A percentile compares a stretch with the other conserved stretches of the same genome.
Conservation (phyloP, 2,329 filamentous ascomycete genomes). For the Talaromyces islandicus region DNA sequence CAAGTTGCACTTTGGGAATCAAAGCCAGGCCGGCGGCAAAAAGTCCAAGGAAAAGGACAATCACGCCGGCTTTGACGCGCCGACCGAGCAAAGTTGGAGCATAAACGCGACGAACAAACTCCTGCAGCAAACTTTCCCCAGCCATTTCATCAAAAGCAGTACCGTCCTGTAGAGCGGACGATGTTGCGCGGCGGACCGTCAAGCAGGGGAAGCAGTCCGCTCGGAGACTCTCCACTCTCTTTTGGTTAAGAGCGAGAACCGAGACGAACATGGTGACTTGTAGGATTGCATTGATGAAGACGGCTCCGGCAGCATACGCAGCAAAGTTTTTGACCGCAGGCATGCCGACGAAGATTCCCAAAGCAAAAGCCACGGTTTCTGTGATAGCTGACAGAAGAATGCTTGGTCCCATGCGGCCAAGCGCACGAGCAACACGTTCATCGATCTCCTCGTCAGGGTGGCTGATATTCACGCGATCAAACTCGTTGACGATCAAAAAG, state of each 20-base stretch:
- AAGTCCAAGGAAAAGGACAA: slow-evolving; percentile 78
- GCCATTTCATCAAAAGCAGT: slow-evolving; percentile 64
- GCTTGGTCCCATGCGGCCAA: slow-evolving; percentile 95
- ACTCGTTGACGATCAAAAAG: slow-evolving; percentile 96
- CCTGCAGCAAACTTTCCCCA: slow-evolving; percentile 76
- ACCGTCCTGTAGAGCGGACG: slow-evolving; percentile 57
- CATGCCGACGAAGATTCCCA: slow-evolving; percentile 94
- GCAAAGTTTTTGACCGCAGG: slow-evolving; percentile 97
- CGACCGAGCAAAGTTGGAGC: slow-evolving; percentile 75
- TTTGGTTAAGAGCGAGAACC: slow-evolving; percentile 83
- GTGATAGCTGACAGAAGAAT: slow-evolving; percentile 93
- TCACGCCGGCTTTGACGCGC: slow-evolving; percentile 68
- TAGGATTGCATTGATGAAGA: slow-evolving; percentile 93
- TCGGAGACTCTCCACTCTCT: slow-evolving; percentile 77
- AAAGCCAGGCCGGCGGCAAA: slow-evolving; percentile 81
- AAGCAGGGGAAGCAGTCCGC: slow-evolving; percentile 91
- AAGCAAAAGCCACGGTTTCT: slow-evolving; percentile 86
- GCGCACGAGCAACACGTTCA: slow-evolving; percentile 73
- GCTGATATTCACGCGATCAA: slow-evolving; percentile 88
- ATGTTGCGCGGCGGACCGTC: slow-evolving; percentile 68
- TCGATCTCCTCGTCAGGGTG: slow-evolving; percentile 85
- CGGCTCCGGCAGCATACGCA: slow-evolving; percentile 89
- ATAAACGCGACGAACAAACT: slow-evolving; percentile 85
- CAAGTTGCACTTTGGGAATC: slow-evolving; percentile 76
- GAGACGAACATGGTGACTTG: slow-evolving; percentile 98